Conservation (phyloP, 2,329 filamentous ascomycete species). For the Leptosphaerulina australis region DNA sequence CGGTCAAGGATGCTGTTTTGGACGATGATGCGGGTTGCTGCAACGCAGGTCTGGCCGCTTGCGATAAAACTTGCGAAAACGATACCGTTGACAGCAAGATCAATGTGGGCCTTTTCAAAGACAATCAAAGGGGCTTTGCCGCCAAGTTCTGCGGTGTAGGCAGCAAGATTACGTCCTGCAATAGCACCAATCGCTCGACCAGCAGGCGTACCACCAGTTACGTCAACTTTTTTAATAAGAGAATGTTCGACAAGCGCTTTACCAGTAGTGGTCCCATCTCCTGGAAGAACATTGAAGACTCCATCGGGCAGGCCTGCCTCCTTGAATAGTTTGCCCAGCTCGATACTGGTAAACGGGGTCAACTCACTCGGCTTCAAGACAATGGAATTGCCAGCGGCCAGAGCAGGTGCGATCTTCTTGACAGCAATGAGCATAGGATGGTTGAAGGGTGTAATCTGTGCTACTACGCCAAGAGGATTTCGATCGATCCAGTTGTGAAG, state of each 20-base stretch:
- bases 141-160: slow-evolving; percentile 48
- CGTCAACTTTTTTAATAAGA: slow-evolving; percentile 48
- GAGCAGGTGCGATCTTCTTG: slow-evolving; percentile 48
- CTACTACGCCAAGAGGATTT: slow-evolving; percentile 47
- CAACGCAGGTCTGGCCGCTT: slow-evolving; percentile 63
- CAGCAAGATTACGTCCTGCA: slow-evolving; percentile 43
- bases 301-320: slow-evolving; percentile 48
- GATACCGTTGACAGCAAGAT: slow-evolving; percentile 48
- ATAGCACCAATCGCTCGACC: slow-evolving; percentile 47
- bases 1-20: slow-evolving; percentile 53
- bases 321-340: slow-evolving; percentile 46
- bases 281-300: slow-evolving; percentile 45
- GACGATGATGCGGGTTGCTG: slow-evolving; percentile 61
- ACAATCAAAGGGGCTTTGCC: slow-evolving; percentile 49
- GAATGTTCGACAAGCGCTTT: slow-evolving; percentile 46
- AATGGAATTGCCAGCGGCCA: slow-evolving; percentile 46
- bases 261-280: slow-evolving; percentile 43
- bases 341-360: slow-evolving; percentile 46
- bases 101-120: slow-evolving; percentile 46
- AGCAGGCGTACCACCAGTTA: slow-evolving; percentile 48
- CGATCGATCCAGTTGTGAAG: slow-evolving; percentile 53
- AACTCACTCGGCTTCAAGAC: slow-evolving; percentile 49
- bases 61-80: slow-evolving; percentile 57
- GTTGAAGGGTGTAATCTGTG: slow-evolving; percentile 50
- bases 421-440: slow-evolving; percentile 50